These are phyloP conservation scores for Kondoa subrosea DNA, from an alignment of 768 basidiomycete species.

Conservation along the genomic window DNA sequence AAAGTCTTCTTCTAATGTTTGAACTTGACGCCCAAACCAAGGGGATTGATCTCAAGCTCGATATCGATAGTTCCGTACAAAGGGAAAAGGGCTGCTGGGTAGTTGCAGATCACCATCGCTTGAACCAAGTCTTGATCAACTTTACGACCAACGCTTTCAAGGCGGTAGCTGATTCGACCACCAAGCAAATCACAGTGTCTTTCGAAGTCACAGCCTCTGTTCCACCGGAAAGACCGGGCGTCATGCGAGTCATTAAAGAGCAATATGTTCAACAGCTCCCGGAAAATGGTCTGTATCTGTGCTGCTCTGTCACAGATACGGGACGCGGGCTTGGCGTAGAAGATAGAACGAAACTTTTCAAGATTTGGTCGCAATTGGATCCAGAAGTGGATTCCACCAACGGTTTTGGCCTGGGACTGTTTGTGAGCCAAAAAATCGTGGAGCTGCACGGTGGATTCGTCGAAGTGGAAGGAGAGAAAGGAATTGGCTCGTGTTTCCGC, in stretches of 20 bases:
- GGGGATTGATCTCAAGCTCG: neutral
- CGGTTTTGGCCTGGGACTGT: slow-evolving; percentile 21
- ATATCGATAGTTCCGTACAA: neutral
- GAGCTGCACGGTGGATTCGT: slow-evolving; percentile 22
- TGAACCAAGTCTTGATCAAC: neutral
- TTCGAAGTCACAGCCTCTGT: neutral
- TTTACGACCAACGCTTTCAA: neutral
- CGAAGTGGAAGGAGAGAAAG: slow-evolving; percentile 11
- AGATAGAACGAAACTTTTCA: neutral
- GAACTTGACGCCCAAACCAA: neutral
- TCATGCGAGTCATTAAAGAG: neutral
- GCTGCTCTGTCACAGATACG: neutral
- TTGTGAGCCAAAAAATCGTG: slow-evolving; percentile 22
- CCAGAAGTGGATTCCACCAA: neutral
- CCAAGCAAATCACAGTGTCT: neutral
- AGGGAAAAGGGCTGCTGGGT: neutral
- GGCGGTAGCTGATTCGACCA: neutral
- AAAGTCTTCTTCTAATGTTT: neutral
- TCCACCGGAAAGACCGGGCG: neutral
- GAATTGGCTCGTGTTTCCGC: slow-evolving; percentile 15
- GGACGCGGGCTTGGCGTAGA: neutral
- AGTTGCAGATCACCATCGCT: neutral
- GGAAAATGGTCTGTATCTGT: neutral
- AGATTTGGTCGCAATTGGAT: neutral
- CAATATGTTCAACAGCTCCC: neutral